These are phyloP conservation scores for Geoglossum glabrum DNA, from an alignment of 495 filamentous ascomycete species.

Conservation along the genomic window DNA sequence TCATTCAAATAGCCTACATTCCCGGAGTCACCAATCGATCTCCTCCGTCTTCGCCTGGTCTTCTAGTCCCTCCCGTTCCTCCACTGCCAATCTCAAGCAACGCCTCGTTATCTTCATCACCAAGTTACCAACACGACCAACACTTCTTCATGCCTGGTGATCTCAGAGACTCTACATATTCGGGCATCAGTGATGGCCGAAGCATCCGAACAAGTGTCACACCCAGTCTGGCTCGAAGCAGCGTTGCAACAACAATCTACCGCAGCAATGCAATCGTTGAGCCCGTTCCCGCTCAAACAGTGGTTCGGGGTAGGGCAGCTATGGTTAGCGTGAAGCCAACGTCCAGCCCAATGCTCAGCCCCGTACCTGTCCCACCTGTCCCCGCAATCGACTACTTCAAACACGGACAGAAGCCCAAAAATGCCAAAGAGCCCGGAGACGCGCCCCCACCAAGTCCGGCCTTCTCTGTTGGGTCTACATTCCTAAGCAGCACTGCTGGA, in stretches of 20 bases:
- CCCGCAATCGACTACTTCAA: slow-evolving; percentile 32
- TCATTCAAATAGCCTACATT: slow-evolving; percentile 98
- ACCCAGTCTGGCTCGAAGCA: slow-evolving; percentile 44
- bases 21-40: slow-evolving; percentile 92
- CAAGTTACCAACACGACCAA: slow-evolving; percentile 46
- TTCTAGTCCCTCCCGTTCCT: slow-evolving; percentile 81
- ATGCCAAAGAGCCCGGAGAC: background rate
- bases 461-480: slow-evolving; percentile 44
- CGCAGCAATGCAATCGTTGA: slow-evolving; percentile 68
- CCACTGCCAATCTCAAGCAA: slow-evolving; percentile 50
- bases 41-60: slow-evolving; percentile 54
- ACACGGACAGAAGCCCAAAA: slow-evolving; percentile 14
- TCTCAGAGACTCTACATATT: slow-evolving; percentile 70
- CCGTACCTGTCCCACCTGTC: slow-evolving; percentile 30
- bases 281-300: slow-evolving; percentile 63
- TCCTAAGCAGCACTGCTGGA: slow-evolving; percentile 29
- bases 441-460: slow-evolving; percentile 26
- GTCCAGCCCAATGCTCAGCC: slow-evolving; percentile 16
- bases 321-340: slow-evolving; percentile 67
- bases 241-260: slow-evolving; percentile 83
- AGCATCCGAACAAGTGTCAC: slow-evolving; percentile 37
- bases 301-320: slow-evolving; percentile 64
- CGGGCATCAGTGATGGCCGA: slow-evolving; percentile 43
- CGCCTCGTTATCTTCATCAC: slow-evolving; percentile 30
- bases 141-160: slow-evolving; percentile 90